A percentile compares a stretch with the other conserved stretches of the same genome.
phyloP scores from a whole-genome alignment of 805 yeast species.

The Cyberlindnera petersonii region DNA sequence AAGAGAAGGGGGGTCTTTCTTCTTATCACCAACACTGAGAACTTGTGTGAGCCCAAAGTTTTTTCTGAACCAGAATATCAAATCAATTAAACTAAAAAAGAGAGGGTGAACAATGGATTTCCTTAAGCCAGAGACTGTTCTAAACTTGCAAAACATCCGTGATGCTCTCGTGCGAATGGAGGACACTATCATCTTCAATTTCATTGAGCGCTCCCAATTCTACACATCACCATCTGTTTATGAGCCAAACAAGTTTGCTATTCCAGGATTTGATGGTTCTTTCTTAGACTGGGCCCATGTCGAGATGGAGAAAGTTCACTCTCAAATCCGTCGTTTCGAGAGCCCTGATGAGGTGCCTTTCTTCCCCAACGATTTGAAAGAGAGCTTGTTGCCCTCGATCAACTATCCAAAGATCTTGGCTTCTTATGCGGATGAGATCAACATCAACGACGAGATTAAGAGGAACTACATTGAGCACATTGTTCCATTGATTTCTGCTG shows the following conservation, averaged over 20 bases:
- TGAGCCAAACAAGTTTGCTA: conserved; percentile 47
- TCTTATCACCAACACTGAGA: too few species aligned
- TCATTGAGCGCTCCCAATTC: conserved; percentile 92
- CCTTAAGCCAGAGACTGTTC: conserved; percentile 73
- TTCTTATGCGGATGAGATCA: conserved; percentile 65
- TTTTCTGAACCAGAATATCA: too few species aligned
- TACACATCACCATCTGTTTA: conserved; percentile 73
- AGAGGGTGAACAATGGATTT: conserved; percentile 64
- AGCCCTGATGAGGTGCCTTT: conserved; percentile 95
- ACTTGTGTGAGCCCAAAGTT: too few species aligned
- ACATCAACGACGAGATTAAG: conserved; percentile 68
- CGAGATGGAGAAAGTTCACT: conserved; percentile 69
- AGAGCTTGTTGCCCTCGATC: conserved; percentile 75
- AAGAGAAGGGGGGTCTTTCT: too few species aligned
- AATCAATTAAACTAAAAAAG: not conserved
- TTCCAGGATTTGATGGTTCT: conserved; percentile 71
- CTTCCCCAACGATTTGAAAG: conserved; percentile 61
- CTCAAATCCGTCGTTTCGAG: conserved; percentile 84
- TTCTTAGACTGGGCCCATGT: conserved; percentile 83
- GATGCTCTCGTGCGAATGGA: conserved; percentile 88
- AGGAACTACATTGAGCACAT: conserved; percentile 66
- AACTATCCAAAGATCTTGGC: conserved; percentile 80
- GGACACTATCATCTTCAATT: conserved; percentile 87
- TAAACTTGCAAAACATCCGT: conserved; percentile 78
- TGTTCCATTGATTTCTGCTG: conserved; percentile 68